Percentiles rank a stretch among this genome's conserved stretches.
phyloP scores from a whole-genome alignment of 2,329 filamentous ascomycete genomes.

The Epicoccum sorghinum region DNA sequence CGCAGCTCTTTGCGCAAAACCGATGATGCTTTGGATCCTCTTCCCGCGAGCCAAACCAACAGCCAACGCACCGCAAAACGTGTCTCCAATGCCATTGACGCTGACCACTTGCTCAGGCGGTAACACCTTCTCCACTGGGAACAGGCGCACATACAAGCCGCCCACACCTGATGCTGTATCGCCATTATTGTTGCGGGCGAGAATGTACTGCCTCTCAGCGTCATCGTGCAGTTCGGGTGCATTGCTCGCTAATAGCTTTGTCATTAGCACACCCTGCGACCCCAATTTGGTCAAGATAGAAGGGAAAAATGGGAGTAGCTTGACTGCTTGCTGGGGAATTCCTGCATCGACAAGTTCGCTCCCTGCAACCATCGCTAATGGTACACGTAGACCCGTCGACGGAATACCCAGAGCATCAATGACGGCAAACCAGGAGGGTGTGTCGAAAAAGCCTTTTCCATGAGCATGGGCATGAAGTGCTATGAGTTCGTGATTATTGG shows the following conservation, averaged over 20 bases:
- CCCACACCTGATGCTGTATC: constrained; percentile 59
- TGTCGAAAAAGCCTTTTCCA: constrained; percentile 70
- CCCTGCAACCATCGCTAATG: constrained; percentile 72
- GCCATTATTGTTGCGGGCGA: constrained; percentile 63
- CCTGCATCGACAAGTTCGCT: constrained; percentile 74
- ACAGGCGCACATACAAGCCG: constrained; percentile 80
- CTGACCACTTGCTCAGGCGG: constrained; percentile 71
- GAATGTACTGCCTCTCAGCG: constrained; percentile 70
- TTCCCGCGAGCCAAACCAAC: constrained; percentile 70
- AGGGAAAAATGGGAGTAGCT: constrained; percentile 87
- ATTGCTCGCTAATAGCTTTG: constrained; percentile 69
- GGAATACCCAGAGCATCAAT: constrained; percentile 81
- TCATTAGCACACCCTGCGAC: constrained; percentile 73
- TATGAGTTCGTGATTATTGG: constrained; percentile 80
- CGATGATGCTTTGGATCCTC: constrained; percentile 67
- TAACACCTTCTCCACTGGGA: constrained; percentile 70
- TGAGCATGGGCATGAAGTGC: constrained; percentile 78
- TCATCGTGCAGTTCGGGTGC: constrained; percentile 71
- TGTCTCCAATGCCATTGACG: constrained; percentile 94
- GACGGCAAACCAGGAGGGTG: constrained; percentile 75
- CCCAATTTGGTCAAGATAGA: constrained; percentile 87
- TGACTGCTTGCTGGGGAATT: constrained; percentile 80
- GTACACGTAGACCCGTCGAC: constrained; percentile 70
- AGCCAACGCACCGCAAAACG: constrained; percentile 84
- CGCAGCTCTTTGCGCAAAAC: constrained; percentile 81